Evolutionary conservation across 306 rosid species (phyloP).

Genomic region (Fagus crenata): DNA sequence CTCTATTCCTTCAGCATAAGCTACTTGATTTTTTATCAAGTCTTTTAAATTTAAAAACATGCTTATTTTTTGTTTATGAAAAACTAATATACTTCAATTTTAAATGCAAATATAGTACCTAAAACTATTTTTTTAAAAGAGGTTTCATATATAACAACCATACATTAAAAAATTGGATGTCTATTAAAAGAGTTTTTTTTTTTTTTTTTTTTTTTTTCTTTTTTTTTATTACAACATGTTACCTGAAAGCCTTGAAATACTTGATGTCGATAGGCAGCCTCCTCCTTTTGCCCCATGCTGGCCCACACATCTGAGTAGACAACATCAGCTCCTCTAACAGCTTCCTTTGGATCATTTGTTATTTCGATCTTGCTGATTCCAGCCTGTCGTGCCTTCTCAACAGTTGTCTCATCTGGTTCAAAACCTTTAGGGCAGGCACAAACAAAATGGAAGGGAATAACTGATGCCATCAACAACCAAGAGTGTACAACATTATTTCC

Average conservation of each 20-base stretch:
- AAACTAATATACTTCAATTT: not conserved
- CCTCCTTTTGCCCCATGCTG: slow-evolving; percentile 99
- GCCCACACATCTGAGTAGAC: slow-evolving; percentile 98
- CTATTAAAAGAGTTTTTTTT: not conserved
- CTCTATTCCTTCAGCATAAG: not conserved
- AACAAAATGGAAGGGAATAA: slow-evolving; percentile 87
- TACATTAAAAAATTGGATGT: not conserved
- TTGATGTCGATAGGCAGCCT: slow-evolving; percentile 75
- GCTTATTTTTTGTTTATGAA: not conserved
- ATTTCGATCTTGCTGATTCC: slow-evolving; percentile 97
- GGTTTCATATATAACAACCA: not conserved
- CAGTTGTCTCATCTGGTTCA: slow-evolving; percentile 83
- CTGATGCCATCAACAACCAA: slow-evolving; percentile 88
- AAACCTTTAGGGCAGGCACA: slow-evolving; percentile 92
- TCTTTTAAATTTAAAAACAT: not conserved
- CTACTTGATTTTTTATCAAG: not conserved
- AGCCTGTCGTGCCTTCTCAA: slow-evolving; percentile 71
- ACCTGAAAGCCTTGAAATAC: slow-evolving; percentile 92
- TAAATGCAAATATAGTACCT: not conserved
- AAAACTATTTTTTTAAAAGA: not conserved
- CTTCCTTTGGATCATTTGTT: slow-evolving; percentile 83
- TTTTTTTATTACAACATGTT: slow-evolving; percentile 3
- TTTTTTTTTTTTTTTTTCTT: too few species aligned
- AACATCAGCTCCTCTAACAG: slow-evolving; percentile 87
- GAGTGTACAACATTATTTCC: slow-evolving; percentile 98